Base-by-base conservation (phyloP, 495 filamentous ascomycete genomes). In the Wilcoxina mikolae region DNA sequence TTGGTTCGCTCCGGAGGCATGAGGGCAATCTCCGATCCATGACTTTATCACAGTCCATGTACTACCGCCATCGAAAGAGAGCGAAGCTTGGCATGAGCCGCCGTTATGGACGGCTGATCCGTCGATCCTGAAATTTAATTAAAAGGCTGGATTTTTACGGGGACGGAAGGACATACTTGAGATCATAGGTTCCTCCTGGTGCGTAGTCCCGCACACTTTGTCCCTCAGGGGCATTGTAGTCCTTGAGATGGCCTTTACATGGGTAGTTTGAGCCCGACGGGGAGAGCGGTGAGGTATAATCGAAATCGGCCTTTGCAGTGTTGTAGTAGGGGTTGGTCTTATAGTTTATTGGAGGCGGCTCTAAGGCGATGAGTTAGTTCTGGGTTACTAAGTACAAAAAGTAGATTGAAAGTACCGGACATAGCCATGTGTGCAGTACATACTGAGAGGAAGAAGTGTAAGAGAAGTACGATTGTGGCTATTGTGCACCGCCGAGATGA, bases 21-120 rank as follows among this genome's bases (percentile, higher is more conserved):
- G 39, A 9, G 57, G 67, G 60, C 81, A 84, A 27, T 74, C 76
- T 26, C 80, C 80, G 3, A 78, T 68, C 41, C 80, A 76, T 7
- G 73, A 77, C 63, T 83, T 71, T 53, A 84, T 78, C 56, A 83
- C 80, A 47, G 74, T 72, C 68, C 75, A 82, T 10, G 70, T 71
- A 58, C 70, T 68, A 22, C 75, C 71, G 53, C 70, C 67, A 60
- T 83, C 80, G 50, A 74, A 77, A 20, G 80, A 81, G 43, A 84
- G 63, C 22, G 73, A 67, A 38, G 82, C 68, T 57, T 84, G 81
- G 64, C 81, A 84, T 3, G 79, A 81, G 0, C 81, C 81, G 18
- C 81, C 80, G 44, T 69, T 71, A 60, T 84, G 81, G 22, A 71
- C 71, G 1, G 81, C 77, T 20, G 53, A 57, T n/a, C 69, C 69